A percentile compares a stretch with the other conserved stretches of the same genome.
Conservation (phyloP, 257 asterid genomes). For the Plantago major region DNA sequence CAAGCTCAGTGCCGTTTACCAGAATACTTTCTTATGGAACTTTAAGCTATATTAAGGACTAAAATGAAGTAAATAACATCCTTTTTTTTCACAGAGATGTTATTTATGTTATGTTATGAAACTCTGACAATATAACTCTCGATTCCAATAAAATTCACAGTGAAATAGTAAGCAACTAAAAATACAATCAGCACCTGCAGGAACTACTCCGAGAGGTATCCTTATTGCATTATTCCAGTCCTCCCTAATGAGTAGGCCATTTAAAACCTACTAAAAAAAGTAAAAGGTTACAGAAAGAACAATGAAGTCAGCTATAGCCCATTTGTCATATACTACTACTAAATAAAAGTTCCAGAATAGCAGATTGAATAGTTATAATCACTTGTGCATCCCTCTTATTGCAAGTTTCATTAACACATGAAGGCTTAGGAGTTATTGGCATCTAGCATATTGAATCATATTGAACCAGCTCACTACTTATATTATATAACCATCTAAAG, state of each 20-base stretch:
- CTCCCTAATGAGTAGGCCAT: constrained; percentile 87
- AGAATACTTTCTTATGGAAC: too few relatives aligned
- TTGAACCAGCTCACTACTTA: constrained; percentile 10
- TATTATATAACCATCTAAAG: background rate
- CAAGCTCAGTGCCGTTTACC: too few relatives aligned
- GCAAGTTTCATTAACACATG: background rate
- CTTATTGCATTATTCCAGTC: constrained; percentile 76
- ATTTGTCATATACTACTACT: constrained; percentile 6
- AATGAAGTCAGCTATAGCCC: constrained; percentile 19
- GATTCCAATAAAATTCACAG: background rate
- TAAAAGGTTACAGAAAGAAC: constrained; percentile 25
- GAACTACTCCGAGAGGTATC: constrained; percentile 85
- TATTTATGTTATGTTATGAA: too few relatives aligned
- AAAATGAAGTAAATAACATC: too few relatives aligned
- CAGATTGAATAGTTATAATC: constrained; percentile 2
- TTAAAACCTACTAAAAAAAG: constrained; percentile 71
- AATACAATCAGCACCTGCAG: constrained; percentile 59
- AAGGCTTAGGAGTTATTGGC: background rate
- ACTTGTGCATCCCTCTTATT: background rate
- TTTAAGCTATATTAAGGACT: too few relatives aligned
- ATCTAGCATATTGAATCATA: background rate
- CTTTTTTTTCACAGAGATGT: too few relatives aligned
- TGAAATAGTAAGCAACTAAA: background rate
- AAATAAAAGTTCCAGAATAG: constrained; percentile 9
- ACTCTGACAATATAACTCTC: background rate